A percentile compares a stretch with the other conserved stretches of the same genome.
phyloP scores from a whole-genome alignment of 768 basidiomycete genomes.

The Exidia glandulosa region DNA sequence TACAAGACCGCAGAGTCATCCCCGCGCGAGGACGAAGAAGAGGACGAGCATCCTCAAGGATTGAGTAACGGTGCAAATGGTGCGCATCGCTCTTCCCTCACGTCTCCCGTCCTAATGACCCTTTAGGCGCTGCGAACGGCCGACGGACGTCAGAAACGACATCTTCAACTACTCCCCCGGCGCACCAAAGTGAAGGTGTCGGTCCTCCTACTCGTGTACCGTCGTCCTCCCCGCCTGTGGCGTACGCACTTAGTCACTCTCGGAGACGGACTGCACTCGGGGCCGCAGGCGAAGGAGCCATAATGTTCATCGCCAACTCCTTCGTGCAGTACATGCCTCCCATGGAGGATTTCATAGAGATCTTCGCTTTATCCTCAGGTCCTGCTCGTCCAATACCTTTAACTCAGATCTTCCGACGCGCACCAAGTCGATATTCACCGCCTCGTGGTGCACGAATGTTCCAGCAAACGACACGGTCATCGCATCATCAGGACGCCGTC shows the following conservation, averaged over 20 bases:
- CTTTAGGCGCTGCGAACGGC: no score
- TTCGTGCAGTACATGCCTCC: not conserved
- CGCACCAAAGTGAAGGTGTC: not conserved
- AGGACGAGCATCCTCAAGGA: no score
- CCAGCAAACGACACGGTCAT: not conserved
- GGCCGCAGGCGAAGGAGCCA: not conserved
- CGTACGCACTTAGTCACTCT: not conserved
- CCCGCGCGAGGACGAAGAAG: no score
- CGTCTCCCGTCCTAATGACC: no score
- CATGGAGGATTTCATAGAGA: not conserved
- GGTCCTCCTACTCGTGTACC: not conserved
- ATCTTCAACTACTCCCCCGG: no score
- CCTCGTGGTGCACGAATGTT: not conserved
- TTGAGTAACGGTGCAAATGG: no score
- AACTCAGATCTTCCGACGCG: not conserved
- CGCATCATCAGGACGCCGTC: slow-evolving; percentile 12
- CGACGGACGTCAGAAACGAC: no score
- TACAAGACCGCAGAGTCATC: no score
- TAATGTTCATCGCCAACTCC: not conserved
- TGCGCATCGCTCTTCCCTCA: no score
- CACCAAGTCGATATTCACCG: not conserved
- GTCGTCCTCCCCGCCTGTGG: not conserved
- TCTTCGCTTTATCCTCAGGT: not conserved
- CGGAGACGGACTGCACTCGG: not conserved
- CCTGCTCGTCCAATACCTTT: not conserved